Conservation (phyloP, 2,329 filamentous ascomycete species). For the Grosmannia serpens region DNA sequence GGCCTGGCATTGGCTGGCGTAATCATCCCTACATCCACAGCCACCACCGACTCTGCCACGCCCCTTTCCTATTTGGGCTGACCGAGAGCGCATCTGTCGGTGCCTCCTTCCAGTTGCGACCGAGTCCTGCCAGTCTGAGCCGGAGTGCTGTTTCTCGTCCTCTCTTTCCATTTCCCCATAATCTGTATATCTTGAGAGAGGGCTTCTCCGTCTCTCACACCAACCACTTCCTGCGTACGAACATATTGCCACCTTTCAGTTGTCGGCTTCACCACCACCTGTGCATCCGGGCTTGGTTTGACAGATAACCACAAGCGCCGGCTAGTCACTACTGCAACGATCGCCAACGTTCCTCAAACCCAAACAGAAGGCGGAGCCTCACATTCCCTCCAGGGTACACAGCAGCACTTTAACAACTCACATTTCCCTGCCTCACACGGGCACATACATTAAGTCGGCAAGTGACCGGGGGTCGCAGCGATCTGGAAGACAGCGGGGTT, state of each 20-base stretch:
- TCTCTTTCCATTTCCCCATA: not conserved
- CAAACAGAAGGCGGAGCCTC: not conserved
- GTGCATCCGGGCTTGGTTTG: not conserved
- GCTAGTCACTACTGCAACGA: not conserved
- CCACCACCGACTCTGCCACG: not conserved
- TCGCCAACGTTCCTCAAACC: not conserved
- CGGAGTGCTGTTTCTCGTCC: too few relatives aligned
- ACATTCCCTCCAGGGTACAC: not conserved
- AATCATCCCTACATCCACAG: not conserved
- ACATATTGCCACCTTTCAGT: not conserved
- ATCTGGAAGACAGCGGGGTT: not conserved
- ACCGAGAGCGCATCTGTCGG: conserved; percentile 8
- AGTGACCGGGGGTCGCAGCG: not conserved
- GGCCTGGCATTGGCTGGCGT: not conserved
- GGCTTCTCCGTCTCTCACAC: not conserved
- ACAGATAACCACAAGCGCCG: not conserved
- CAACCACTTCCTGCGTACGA: not conserved
- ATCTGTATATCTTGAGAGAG: not conserved
- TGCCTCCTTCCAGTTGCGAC: conserved; percentile 7
- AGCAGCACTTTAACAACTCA: not conserved
- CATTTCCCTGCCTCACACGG: not conserved
- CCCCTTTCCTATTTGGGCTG: conserved; percentile 10
- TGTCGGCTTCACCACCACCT: not conserved
- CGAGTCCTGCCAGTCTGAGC: not conserved
- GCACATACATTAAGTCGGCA: not conserved